phyloP scores from a whole-genome alignment of 495 filamentous ascomycete genomes.

The Trichoderma gamsii region DNA sequence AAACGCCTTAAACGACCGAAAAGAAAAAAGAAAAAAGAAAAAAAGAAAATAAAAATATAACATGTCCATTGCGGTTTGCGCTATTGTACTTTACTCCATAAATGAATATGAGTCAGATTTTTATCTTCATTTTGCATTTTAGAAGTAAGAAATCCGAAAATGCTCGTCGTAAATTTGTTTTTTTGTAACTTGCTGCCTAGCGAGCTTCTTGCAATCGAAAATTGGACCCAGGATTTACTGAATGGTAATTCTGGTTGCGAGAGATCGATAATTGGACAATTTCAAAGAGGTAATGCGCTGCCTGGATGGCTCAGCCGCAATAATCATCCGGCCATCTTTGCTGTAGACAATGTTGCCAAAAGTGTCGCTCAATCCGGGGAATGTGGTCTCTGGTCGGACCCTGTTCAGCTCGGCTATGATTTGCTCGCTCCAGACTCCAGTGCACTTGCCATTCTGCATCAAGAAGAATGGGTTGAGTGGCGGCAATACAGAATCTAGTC shows the following conservation, averaged over 20 bases:
- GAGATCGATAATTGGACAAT: conserved; percentile 41
- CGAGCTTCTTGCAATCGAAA: neutral
- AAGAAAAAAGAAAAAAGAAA: neutral
- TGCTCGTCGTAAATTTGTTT: neutral
- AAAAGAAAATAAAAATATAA: neutral
- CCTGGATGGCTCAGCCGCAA: conserved; percentile 43
- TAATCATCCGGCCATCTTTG: conserved; percentile 47
- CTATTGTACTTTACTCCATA: neutral
- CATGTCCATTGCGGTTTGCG: neutral
- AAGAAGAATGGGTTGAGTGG: conserved; percentile 63
- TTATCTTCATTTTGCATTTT: neutral
- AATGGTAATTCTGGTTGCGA: conserved; percentile 36
- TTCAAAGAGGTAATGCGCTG: conserved; percentile 40
- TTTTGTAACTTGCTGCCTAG: neutral
- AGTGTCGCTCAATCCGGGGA: conserved; percentile 52
- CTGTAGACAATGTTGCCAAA: conserved; percentile 45
- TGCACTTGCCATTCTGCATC: conserved; percentile 49
- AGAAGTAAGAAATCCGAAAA: neutral
- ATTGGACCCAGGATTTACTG: conserved; percentile 18
- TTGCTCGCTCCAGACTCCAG: conserved; percentile 62
- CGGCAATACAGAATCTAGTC: conserved; percentile 46
- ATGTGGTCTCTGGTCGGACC: conserved; percentile 49
- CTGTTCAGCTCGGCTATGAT: conserved; percentile 51
- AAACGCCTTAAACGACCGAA: neutral
- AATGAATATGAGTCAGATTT: neutral